These are phyloP conservation scores for Fistulina hepatica DNA, from an alignment of 1,284 basidiomycete genomes.

Conservation along the genomic window DNA sequence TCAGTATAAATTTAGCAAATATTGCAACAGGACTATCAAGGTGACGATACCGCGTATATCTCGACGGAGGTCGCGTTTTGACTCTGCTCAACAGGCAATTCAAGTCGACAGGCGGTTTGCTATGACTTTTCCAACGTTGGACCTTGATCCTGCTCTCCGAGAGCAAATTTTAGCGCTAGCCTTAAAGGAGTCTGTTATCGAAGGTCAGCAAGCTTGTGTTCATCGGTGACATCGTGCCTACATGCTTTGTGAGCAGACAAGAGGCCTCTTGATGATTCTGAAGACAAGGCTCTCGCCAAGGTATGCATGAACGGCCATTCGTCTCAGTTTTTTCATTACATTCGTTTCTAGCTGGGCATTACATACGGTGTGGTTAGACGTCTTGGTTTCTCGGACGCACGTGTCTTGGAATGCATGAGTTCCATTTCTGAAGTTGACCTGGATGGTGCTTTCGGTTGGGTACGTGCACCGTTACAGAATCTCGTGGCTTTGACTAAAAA, in stretches of 20 bases:
- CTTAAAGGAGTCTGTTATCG: conserved; percentile 20
- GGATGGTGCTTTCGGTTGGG: conserved; percentile 92
- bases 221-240: background rate
- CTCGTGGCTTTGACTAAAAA: background rate
- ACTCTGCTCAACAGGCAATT: conserved; percentile 45
- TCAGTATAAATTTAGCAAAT: conserved; percentile 3
- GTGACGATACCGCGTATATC: conserved; percentile 18
- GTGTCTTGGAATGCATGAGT: conserved; percentile 61
- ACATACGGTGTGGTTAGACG: conserved; percentile 78
- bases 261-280: conserved; percentile 36
- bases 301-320: too few relatives aligned
- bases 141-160: conserved; percentile 49
- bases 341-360: conserved; percentile 65
- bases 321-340: too few relatives aligned
- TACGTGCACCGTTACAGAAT: conserved; percentile 28
- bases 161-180: conserved; percentile 51
- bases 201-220: background rate
- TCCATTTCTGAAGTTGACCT: conserved; percentile 61
- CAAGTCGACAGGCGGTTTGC: conserved; percentile 78
- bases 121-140: conserved; percentile 52
- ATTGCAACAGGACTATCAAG: conserved; percentile 31
- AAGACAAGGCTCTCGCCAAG: conserved; percentile 67
- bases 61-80: background rate
- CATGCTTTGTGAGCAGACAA: conserved; percentile 20
- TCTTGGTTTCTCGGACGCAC: conserved; percentile 68